Conservation (phyloP, 441 rosid species). For the Manihot esculenta region DNA sequence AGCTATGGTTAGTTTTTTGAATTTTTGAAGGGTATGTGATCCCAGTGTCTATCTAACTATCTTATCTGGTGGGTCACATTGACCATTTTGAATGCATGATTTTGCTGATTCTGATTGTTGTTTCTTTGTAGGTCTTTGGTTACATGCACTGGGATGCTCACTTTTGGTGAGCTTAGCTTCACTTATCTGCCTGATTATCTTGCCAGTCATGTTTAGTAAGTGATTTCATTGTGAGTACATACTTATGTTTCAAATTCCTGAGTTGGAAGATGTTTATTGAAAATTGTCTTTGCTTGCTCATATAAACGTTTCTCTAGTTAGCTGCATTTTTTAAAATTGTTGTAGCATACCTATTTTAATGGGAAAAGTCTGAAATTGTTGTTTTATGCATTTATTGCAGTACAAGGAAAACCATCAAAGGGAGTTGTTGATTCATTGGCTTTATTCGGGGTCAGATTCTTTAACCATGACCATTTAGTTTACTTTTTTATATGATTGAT, state of each 20-base stretch:
- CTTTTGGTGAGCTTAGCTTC: constrained; percentile 98
- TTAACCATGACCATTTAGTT: constrained; percentile 20
- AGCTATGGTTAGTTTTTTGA: not conserved
- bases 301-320: not conserved
- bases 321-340: not conserved
- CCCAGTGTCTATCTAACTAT: not conserved
- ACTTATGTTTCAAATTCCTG: constrained; percentile 6
- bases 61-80: not conserved
- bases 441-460: constrained; percentile 68
- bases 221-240: constrained; percentile 9
- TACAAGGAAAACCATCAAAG: constrained; percentile 72
- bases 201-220: constrained; percentile 88
- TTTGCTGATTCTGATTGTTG: not conserved
- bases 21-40: not conserved
- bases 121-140: constrained; percentile 62
- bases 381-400: constrained; percentile 37
- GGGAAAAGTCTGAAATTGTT: constrained; percentile 6
- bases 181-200: constrained; percentile 76
- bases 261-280: not conserved
- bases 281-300: not conserved
- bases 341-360: not conserved
- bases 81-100: not conserved
- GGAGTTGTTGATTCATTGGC: constrained; percentile 69
- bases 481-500: not conserved
- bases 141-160: constrained; percentile 88